Base-by-base conservation (phyloP, 768 basidiomycete genomes). In the Termitomyces bulborhizus region DNA sequence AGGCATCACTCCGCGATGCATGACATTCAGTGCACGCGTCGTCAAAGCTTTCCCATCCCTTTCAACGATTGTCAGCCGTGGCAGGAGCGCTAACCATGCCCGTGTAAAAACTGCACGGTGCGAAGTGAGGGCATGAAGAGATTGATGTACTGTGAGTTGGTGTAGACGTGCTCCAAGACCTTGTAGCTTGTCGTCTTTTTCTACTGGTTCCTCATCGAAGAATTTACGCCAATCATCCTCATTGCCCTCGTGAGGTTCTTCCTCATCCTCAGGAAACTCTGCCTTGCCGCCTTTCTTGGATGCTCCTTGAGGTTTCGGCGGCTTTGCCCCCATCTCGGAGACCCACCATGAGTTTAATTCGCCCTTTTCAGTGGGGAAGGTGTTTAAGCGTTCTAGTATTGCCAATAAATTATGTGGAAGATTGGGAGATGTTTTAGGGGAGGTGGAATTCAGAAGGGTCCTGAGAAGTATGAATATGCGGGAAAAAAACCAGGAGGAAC, bases 281-380 rank as follows among this genome's bases (percentile, higher is more conserved):
- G 47, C 62, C n/a, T 67, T 65, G 3, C 63, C 60, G 2, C 58
- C 64, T 41, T 74, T 69, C 64, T 77, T 78, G 0, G 68, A 57
- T 3, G 70, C 60, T 11, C 57, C 66, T 60, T 77, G 82, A 26
- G 73, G 67, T 59, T 79, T 82, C 0, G 78, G 71, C 4, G 86
- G 85, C 62, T 79, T 81, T 2, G 70, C 53, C 3, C 81, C 77
- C 39, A 93, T 73, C 52, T 89, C 85, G 36, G 81, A 67, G 6
- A 93, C 80, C 87, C 88, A 94, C 84, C 89, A 95, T 0, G 77
- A 66, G 62, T 87, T 88, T 46, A 93, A 66, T 61, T 92, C 90
- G 0, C 77, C 69, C 11, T 75, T 64, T 16, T 85, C 77, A 0
- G 85, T 87, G 0, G 93, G 93, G 70, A 93, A 90, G 5, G 84